These are phyloP conservation scores for Phylloporus sp. DNA, from an alignment of 768 basidiomycete genomes.

Conservation along the genomic window DNA sequence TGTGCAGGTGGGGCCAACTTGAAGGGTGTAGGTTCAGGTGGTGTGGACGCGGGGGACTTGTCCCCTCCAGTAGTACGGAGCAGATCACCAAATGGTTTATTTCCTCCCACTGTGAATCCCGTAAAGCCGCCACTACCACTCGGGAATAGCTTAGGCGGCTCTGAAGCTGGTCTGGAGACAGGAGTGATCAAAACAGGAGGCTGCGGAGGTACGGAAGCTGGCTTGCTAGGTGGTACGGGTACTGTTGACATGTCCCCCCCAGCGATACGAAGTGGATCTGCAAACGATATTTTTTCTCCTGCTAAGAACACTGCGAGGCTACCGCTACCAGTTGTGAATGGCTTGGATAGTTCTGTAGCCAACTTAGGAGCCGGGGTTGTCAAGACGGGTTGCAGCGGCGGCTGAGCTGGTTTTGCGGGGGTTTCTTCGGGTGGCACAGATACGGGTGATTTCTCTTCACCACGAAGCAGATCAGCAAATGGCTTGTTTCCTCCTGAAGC, in stretches of 20 bases:
- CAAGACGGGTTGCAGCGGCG: neutral
- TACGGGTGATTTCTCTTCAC: neutral
- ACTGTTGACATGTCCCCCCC: too few species aligned
- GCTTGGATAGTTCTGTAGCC: neutral
- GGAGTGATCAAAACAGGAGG: neutral
- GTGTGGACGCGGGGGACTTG: neutral
- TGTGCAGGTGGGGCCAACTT: neutral
- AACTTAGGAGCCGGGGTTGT: neutral
- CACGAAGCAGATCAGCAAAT: neutral
- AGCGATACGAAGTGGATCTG: too few species aligned
- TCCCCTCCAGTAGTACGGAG: neutral
- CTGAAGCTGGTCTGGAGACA: neutral
- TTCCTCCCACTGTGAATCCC: neutral
- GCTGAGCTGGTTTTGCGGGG: slow-evolving; percentile 1
- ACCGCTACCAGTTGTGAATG: neutral
- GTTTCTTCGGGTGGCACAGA: neutral
- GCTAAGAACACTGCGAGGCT: neutral
- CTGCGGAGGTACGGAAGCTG: neutral
- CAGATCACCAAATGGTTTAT: neutral
- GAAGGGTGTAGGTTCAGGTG: neutral
- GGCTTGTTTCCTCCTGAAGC: neutral
- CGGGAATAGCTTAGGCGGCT: neutral
- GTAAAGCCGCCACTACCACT: neutral
- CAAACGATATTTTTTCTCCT: too few species aligned
- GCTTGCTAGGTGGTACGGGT: neutral